These are phyloP conservation scores for Endoconidiophora laricicola DNA, from an alignment of 2,329 filamentous ascomycete species.

Conservation along the genomic window DNA sequence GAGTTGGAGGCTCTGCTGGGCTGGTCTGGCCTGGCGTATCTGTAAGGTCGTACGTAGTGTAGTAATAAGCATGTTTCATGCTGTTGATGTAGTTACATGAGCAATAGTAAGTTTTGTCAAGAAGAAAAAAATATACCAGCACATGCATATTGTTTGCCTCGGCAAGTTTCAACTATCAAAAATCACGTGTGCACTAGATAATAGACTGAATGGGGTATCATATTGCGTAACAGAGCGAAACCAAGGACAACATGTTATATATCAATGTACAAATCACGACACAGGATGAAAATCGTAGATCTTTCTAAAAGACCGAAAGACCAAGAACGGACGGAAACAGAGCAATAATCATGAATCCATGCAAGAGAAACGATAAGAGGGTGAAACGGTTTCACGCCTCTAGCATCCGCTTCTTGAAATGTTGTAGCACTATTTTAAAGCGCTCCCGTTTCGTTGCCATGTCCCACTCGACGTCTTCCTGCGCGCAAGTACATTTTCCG, in stretches of 20 bases:
- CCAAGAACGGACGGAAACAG: no score
- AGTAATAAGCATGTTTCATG: no score
- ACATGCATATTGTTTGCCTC: no score
- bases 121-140: no score
- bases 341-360: neutral
- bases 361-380: neutral
- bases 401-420: neutral
- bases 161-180: no score
- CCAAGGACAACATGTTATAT: neutral
- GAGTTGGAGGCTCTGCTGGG: conserved; percentile 50
- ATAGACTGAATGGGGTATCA: neutral
- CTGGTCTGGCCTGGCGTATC: conserved; percentile 45
- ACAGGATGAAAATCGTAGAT: no score
- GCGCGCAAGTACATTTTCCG: conserved; percentile 1
- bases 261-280: neutral
- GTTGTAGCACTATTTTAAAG: neutral
- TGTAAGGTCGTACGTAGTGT: neutral
- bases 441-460: neutral
- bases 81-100: neutral
- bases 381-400: neutral
- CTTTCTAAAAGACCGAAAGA: no score
- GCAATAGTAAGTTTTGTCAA: no score
- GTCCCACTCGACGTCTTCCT: conserved; percentile 1
- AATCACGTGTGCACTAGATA: no score
- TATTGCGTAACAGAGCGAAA: neutral